These are phyloP conservation scores for Vigna radiata DNA, from an alignment of 306 rosid species.

Conservation along the genomic window DNA sequence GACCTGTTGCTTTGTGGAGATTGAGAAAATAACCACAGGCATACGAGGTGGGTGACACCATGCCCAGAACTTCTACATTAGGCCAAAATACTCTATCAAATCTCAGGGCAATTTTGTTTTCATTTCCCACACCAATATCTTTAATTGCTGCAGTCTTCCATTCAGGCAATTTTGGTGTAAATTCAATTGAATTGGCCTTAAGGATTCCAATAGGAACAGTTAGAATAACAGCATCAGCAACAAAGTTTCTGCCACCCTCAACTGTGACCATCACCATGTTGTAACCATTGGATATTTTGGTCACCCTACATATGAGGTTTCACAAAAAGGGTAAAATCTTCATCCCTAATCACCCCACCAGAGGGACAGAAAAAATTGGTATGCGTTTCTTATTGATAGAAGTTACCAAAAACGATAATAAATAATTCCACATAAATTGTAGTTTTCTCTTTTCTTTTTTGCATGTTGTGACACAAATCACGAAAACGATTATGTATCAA, in stretches of 20 bases:
- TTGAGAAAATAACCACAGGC: slow-evolving; percentile 82
- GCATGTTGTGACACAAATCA: slow-evolving; percentile 8
- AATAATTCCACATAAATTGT: background rate
- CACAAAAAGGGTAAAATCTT: slow-evolving; percentile 33
- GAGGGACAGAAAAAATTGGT: background rate
- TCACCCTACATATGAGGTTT: slow-evolving; percentile 52
- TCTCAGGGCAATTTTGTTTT: slow-evolving; percentile 71
- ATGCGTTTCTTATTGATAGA: background rate
- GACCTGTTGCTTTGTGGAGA: slow-evolving; percentile 82
- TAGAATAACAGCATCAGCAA: slow-evolving; percentile 59
- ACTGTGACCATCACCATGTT: slow-evolving; percentile 66
- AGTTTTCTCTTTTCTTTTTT: background rate
- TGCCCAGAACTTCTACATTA: slow-evolving; percentile 68
- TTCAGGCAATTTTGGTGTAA: slow-evolving; percentile 66
- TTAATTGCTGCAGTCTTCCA: slow-evolving; percentile 75
- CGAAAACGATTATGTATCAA: slow-evolving; percentile 12
- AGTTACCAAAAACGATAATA: background rate
- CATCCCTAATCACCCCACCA: background rate
- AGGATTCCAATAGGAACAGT: slow-evolving; percentile 76
- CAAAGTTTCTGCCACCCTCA: slow-evolving; percentile 63
- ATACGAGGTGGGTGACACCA: slow-evolving; percentile 71
- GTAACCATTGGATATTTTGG: slow-evolving; percentile 56
- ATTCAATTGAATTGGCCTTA: slow-evolving; percentile 73
- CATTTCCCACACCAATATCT: slow-evolving; percentile 81
- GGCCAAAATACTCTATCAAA: slow-evolving; percentile 82